Percentiles rank a stretch among this genome's conserved stretches.
Evolutionary conservation across 352 stramenopile species (phyloP).

Genomic region (Aphanomyces euteiches): DNA sequence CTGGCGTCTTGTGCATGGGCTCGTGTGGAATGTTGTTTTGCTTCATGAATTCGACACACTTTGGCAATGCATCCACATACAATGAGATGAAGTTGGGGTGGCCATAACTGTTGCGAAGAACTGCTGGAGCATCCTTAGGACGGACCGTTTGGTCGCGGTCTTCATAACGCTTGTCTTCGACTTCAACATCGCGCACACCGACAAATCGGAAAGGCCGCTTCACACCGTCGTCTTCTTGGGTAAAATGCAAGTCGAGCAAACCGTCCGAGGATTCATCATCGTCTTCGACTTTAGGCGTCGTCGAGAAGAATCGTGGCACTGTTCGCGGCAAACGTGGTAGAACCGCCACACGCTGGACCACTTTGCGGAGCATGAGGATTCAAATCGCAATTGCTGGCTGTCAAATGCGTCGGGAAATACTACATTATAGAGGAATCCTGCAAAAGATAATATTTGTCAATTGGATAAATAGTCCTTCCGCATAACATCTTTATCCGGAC

Average conservation of each 20-base stretch:
- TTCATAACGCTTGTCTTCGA: constrained; percentile 67
- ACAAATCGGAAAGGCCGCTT: constrained; percentile 60
- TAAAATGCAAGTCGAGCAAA: constrained; percentile 24
- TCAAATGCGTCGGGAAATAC: constrained; percentile 5
- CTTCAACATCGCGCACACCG: constrained; percentile 72
- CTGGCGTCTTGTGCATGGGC: constrained; percentile 51
- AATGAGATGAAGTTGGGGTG: constrained; percentile 82
- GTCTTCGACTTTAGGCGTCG: neutral
- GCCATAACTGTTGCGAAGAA: constrained; percentile 69
- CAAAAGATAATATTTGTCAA: too few relatives aligned
- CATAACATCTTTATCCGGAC: neutral
- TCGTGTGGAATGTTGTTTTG: constrained; percentile 62
- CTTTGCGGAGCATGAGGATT: constrained; percentile 29
- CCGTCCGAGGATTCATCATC: constrained; percentile 11
- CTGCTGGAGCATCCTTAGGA: constrained; percentile 27
- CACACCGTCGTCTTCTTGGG: constrained; percentile 27
- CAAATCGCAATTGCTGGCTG: constrained; percentile 26
- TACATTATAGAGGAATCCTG: too few relatives aligned
- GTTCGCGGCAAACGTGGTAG: neutral
- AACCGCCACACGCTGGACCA: constrained; percentile 14
- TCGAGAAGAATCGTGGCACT: constrained; percentile 19
- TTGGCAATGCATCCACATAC: constrained; percentile 69
- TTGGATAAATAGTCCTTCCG: neutral
- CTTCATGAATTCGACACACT: constrained; percentile 64
- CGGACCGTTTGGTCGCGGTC: constrained; percentile 56